These are phyloP conservation scores for Termitomyces sp. DNA, from an alignment of 768 basidiomycete genomes.

Conservation along the genomic window DNA sequence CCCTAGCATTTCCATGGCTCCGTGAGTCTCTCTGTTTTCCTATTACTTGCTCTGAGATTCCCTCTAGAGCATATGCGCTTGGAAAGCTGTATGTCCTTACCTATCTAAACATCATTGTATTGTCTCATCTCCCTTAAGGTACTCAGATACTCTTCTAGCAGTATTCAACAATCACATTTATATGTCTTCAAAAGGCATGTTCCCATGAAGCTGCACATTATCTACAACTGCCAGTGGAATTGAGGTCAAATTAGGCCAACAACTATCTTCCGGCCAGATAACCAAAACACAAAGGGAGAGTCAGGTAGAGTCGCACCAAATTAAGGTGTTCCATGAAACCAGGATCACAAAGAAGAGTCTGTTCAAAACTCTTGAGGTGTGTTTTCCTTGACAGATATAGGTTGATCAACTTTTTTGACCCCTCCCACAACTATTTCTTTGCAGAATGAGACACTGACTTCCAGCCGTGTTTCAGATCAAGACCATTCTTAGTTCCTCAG, in stretches of 20 bases:
- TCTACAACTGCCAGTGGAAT: neutral
- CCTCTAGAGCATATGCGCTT: constrained; percentile 8
- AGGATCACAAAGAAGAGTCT: neutral
- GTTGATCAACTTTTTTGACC: neutral
- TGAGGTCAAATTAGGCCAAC: neutral
- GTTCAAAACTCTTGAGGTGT: neutral
- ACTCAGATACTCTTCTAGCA: constrained; percentile 10
- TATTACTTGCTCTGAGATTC: neutral
- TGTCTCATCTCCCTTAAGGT: neutral
- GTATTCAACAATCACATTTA: constrained; percentile 12
- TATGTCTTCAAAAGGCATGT: constrained; percentile 6
- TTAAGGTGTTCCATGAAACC: constrained; percentile 7
- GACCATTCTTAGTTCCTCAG: no score
- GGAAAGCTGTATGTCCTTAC: constrained; percentile 7
- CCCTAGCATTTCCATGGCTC: constrained; percentile 11
- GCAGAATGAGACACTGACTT: neutral
- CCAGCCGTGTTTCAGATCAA: no score
- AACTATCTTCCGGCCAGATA: neutral
- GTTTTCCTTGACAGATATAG: neutral
- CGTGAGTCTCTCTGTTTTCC: neutral
- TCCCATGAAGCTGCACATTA: neutral
- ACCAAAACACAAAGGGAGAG: neutral
- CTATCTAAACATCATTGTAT: neutral
- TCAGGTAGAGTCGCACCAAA: neutral
- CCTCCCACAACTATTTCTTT: no score